Evolutionary conservation across 495 filamentous ascomycete species (phyloP), one percentile per base, ranked within the genome.

Genomic region (Pyrenula aspistea): DNA sequence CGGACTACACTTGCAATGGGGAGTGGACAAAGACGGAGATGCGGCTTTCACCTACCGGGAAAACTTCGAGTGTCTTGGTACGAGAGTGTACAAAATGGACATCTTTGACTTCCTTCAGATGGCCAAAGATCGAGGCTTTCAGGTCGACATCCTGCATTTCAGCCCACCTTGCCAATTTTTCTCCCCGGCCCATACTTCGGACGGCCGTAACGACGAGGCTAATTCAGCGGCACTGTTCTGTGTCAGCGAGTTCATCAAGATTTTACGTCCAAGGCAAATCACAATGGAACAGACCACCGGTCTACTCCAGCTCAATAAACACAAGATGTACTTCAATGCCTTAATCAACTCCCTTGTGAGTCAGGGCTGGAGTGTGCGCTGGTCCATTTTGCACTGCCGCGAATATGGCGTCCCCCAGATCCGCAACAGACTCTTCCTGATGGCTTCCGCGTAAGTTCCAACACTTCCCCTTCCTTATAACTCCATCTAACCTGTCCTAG

Each of bases 251-350:
- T 66, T 93, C 0, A 66, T 96, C 0, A 62, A 74, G 19, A 79
- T 77, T 22, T 62, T 75, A 0, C 82, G 75, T 2, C 89, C 92
- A 0, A 75, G 90, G 0, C 57, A 95, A 0, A 80, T 88, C 1
- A 98, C 90, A 0, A 70, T 96, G 11, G 93, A 98, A 60, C 87
- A 96, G 59, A 95, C 92, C 0, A 82, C 78, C 51, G 91, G 89
- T 0, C 61, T 84, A 8, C 15, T 42, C 4, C 31, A 42, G 31
- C 58, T 77, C 2, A 68, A 81, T 24, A 62, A 74, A 1, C 66
- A 79, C 2, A 74, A 78, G 24, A 56, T 70, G 0, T 72, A 65
- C 0, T 86, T 93, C 56, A 72, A 79, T 23, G 70, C 74, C 0
- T 62, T 95, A 1, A 69, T 95, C 1, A 63, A 75, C 47, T 78